Percentiles rank a stretch among this genome's conserved stretches.
phyloP scores from a whole-genome alignment of 208 protist species.

The Acanthamoeba castellanii region DNA sequence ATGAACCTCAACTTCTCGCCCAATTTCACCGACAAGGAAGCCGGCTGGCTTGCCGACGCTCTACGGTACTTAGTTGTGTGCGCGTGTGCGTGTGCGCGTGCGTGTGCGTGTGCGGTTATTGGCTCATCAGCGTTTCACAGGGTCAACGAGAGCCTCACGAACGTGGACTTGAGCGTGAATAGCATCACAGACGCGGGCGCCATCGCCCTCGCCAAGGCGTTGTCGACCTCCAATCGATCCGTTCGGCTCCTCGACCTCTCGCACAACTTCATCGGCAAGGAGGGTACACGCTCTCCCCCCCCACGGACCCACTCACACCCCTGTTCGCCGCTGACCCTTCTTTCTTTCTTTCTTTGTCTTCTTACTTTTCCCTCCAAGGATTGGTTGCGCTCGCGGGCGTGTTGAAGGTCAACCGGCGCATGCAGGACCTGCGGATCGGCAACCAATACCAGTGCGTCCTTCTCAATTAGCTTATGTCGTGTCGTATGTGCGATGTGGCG shows the following conservation, averaged over 20 bases:
- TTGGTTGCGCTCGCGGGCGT: constrained; percentile 9
- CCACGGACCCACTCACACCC: not conserved
- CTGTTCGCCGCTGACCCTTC: no score
- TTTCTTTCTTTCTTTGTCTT: no score
- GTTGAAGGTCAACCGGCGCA: not conserved
- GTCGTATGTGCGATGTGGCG: not conserved
- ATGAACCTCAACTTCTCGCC: constrained; percentile 13
- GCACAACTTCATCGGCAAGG: constrained; percentile 14
- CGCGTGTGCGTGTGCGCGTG: not conserved
- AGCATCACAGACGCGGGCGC: not conserved
- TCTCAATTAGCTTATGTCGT: not conserved
- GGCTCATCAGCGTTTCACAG: not conserved
- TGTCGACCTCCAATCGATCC: constrained; percentile 26
- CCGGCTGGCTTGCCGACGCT: constrained; percentile 1
- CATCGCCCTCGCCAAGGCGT: not conserved
- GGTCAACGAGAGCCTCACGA: not conserved
- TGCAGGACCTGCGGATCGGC: not conserved
- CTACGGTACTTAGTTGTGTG: not conserved
- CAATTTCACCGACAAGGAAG: constrained; percentile 32
- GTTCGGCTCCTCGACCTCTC: constrained; percentile 26
- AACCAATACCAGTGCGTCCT: not conserved
- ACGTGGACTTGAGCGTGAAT: constrained; percentile 20
- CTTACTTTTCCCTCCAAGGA: not conserved
- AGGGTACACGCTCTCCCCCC: not conserved
- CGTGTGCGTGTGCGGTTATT: not conserved